Evolutionary conservation across 768 basidiomycete genomes (phyloP).

Genomic region (Boletus fagicola): DNA sequence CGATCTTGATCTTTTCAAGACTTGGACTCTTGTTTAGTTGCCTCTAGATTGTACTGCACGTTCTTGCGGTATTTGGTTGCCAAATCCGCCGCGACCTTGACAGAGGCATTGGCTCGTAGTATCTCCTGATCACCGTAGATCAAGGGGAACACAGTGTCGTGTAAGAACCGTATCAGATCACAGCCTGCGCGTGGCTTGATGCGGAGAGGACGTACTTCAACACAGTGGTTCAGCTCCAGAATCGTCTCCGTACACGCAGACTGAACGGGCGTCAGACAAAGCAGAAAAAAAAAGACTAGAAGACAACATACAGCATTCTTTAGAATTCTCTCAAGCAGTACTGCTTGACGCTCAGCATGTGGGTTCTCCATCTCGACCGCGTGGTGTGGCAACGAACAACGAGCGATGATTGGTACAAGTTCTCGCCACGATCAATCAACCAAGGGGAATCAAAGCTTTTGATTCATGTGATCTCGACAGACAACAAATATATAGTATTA

Average conservation of each 20-base stretch:
- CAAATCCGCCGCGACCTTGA: slow-evolving; percentile 80
- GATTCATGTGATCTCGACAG: background rate
- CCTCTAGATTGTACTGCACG: slow-evolving; percentile 87
- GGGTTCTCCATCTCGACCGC: slow-evolving; percentile 80
- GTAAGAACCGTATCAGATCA: background rate
- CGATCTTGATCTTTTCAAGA: background rate
- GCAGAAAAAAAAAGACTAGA: background rate
- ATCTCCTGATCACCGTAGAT: slow-evolving; percentile 56
- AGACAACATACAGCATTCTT: slow-evolving; percentile 73
- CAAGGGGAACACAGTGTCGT: background rate
- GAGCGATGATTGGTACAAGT: background rate
- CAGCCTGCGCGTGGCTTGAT: background rate
- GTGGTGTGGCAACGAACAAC: slow-evolving; percentile 5
- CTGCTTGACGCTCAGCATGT: slow-evolving; percentile 88
- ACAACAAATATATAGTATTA: background rate
- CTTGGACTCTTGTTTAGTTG: slow-evolving; percentile 44
- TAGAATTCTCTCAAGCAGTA: slow-evolving; percentile 84
- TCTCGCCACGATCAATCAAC: slow-evolving; percentile 5
- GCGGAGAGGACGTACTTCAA: slow-evolving; percentile 55
- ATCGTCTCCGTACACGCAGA: slow-evolving; percentile 93
- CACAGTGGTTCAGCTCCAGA: slow-evolving; percentile 81
- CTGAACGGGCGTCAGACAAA: slow-evolving; percentile 37
- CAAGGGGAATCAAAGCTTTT: background rate
- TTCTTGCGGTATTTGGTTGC: slow-evolving; percentile 89
- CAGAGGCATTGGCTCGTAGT: slow-evolving; percentile 69